These are phyloP conservation scores for Cylindrotheca fusiformis DNA, from an alignment of 108 stramenopile genomes.

Conservation along the genomic window DNA sequence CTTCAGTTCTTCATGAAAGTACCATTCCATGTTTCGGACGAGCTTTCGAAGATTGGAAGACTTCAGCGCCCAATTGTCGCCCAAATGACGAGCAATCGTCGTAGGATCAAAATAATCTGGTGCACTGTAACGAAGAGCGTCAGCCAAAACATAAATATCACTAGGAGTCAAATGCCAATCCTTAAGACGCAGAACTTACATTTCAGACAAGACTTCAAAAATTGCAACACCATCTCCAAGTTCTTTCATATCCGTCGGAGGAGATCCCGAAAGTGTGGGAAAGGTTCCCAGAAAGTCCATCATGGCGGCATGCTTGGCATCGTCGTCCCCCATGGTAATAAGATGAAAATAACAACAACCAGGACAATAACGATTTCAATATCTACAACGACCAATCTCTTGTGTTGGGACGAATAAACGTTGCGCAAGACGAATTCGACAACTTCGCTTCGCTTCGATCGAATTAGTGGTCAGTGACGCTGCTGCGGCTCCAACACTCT, in stretches of 20 bases:
- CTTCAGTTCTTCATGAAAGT: constrained; percentile 64
- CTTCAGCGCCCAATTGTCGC: constrained; percentile 86
- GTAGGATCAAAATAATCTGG: constrained; percentile 84
- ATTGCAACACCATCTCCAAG: constrained; percentile 78
- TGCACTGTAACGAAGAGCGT: constrained; percentile 38
- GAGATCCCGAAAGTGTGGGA: constrained; percentile 51
- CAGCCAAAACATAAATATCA: constrained; percentile 9
- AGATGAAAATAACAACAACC: too few relatives aligned
- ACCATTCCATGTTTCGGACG: constrained; percentile 76
- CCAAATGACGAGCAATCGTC: constrained; percentile 78
- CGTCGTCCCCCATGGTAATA: constrained; percentile 33
- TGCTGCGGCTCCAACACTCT: too few relatives aligned
- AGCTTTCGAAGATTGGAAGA: constrained; percentile 81
- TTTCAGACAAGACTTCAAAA: constrained; percentile 85
- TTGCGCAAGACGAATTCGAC: too few relatives aligned
- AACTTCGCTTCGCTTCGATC: too few relatives aligned
- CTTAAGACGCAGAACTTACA: too few relatives aligned
- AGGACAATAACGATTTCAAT: too few relatives aligned
- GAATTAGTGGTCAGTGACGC: too few relatives aligned
- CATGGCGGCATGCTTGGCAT: constrained; percentile 49
- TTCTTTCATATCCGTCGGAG: constrained; percentile 50
- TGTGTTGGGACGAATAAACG: too few relatives aligned
- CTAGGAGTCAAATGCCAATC: not conserved
- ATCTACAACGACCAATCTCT: too few relatives aligned
- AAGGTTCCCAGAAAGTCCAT: constrained; percentile 67